phyloP scores from a whole-genome alignment of 441 rosid species.

The Populus trichocarpa region DNA sequence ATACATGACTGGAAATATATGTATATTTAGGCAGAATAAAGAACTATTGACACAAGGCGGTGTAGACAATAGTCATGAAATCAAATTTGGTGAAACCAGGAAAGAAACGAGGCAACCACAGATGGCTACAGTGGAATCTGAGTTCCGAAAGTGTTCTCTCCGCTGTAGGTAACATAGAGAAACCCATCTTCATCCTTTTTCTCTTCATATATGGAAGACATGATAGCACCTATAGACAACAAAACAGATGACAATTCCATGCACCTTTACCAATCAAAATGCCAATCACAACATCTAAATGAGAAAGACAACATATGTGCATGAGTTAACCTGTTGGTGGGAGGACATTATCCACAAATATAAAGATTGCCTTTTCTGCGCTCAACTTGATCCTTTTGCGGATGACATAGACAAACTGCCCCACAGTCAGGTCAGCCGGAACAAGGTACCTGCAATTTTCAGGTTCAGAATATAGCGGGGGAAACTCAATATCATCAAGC shows the following conservation, averaged over 20 bases:
- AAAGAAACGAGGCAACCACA: constrained; percentile 7
- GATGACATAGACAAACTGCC: constrained; percentile 4
- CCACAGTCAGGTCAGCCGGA: constrained; percentile 2
- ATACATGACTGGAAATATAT: constrained; percentile 23
- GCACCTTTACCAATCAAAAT: not conserved
- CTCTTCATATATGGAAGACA: constrained; percentile 1
- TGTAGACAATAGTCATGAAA: not conserved
- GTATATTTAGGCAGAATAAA: constrained; percentile 3
- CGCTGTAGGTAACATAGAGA: not conserved
- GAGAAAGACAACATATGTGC: not conserved
- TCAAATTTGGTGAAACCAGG: not conserved
- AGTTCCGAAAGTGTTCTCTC: constrained; percentile 4
- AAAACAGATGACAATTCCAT: not conserved
- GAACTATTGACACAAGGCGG: constrained; percentile 9
- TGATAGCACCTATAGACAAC: not conserved
- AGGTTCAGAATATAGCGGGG: not conserved
- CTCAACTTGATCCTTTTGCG: constrained; percentile 3
- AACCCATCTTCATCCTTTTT: constrained; percentile 5
- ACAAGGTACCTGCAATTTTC: not conserved
- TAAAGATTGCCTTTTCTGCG: too few species aligned
- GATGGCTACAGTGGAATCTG: constrained; percentile 18
- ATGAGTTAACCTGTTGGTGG: not conserved
- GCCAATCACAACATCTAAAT: not conserved
- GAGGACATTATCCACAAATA: not conserved
- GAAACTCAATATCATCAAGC: not conserved